A percentile compares a stretch with the other conserved stretches of the same genome.
These are phyloP conservation scores for Rhododendron vialii DNA, from an alignment of 148 eudicot genomes.

Conservation along the genomic window DNA sequence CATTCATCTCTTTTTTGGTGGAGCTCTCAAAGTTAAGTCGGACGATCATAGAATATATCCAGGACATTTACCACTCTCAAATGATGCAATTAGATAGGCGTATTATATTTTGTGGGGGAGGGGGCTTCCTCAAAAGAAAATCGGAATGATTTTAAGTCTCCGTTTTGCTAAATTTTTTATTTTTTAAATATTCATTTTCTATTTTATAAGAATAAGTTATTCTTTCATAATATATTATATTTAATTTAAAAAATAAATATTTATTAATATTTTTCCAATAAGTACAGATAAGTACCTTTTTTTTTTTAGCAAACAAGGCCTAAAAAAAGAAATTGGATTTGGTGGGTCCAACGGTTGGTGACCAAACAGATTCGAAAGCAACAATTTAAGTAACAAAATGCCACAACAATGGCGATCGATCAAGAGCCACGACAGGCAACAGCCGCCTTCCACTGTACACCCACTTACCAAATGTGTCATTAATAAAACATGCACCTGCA, in stretches of 20 bases:
- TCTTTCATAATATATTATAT: too few species aligned
- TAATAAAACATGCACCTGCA: neutral
- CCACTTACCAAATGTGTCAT: neutral
- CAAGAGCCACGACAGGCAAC: neutral
- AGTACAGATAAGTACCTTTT: too few species aligned
- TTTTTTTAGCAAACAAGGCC: too few species aligned
- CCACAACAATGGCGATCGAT: neutral
- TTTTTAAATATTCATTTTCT: too few species aligned
- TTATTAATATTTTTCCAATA: too few species aligned
- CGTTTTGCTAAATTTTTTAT: too few species aligned
- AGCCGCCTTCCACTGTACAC: neutral
- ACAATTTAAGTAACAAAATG: neutral
- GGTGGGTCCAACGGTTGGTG: conserved; percentile 13
- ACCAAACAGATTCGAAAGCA: conserved; percentile 5
- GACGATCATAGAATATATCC: neutral
- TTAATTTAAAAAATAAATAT: too few species aligned
- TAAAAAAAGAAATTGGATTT: neutral
- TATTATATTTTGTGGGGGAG: too few species aligned
- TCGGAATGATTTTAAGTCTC: neutral
- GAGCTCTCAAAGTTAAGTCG: neutral
- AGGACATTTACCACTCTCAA: neutral
- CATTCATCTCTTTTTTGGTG: neutral
- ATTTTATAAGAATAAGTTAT: too few species aligned
- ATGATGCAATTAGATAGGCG: too few species aligned
- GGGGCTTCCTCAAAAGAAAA: too few species aligned